These are phyloP conservation scores for Pezicula neosporulosa DNA, from an alignment of 2,329 filamentous ascomycete species.

Conservation along the genomic window DNA sequence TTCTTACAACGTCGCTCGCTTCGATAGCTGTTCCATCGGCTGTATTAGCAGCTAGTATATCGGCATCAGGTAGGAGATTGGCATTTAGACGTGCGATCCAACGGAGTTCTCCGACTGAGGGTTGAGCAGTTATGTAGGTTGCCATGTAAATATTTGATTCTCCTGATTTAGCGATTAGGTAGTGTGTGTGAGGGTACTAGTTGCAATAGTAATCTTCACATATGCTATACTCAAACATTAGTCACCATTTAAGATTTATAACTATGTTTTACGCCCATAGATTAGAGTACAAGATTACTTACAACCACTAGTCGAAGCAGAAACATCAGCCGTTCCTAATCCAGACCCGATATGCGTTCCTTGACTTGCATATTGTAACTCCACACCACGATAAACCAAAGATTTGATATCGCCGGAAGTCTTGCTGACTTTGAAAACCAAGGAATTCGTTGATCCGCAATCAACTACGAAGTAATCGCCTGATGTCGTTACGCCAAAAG, in stretches of 20 bases:
- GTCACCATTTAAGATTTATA: no score
- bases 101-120: slow-evolving; percentile 55
- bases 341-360: slow-evolving; percentile 53
- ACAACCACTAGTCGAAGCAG: slow-evolving; percentile 13
- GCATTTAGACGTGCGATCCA: slow-evolving; percentile 60
- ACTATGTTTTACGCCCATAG: no score
- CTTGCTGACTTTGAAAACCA: slow-evolving; percentile 48
- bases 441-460: slow-evolving; percentile 39
- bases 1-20: slow-evolving; percentile 44
- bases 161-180: slow-evolving; percentile 58
- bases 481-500: no score
- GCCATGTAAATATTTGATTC: slow-evolving; percentile 53
- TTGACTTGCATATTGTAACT: slow-evolving; percentile 48
- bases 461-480: no score
- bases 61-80: slow-evolving; percentile 45
- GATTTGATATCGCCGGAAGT: slow-evolving; percentile 61
- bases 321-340: slow-evolving; percentile 53
- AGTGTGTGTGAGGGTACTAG: slow-evolving; percentile 59
- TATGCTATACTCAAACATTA: slow-evolving; percentile 28
- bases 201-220: slow-evolving; percentile 59
- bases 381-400: slow-evolving; percentile 54
- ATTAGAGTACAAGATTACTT: background rate
- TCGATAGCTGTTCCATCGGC: slow-evolving; percentile 51
- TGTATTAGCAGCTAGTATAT: slow-evolving; percentile 53
- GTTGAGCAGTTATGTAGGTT: slow-evolving; percentile 57